Evolutionary conservation across 306 rosid genomes (phyloP).

Genomic region (Hippophae rhamnoides): DNA sequence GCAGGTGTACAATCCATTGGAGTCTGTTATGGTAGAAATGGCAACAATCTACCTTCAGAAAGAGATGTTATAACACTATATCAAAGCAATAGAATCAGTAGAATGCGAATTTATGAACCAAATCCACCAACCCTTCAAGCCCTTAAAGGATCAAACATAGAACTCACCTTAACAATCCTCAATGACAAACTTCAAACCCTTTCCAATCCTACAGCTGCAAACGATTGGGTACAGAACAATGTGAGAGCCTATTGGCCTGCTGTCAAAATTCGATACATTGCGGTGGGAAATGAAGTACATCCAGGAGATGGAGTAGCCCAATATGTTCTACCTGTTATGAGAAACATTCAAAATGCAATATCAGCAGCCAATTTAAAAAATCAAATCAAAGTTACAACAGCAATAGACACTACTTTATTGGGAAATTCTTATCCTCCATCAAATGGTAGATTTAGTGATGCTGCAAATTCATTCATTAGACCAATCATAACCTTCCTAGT

Average conservation of each 20-base stretch:
- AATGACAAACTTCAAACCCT: conserved; percentile 12
- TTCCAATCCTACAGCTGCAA: conserved; percentile 11
- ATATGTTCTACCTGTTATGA: conserved; percentile 18
- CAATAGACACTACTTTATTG: conserved; percentile 1
- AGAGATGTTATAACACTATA: conserved; percentile 22
- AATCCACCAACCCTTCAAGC: conserved; percentile 19
- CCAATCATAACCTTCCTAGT: conserved; percentile 19
- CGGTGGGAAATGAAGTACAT: conserved; percentile 21
- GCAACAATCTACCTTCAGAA: conserved; percentile 19
- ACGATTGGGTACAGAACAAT: conserved; percentile 8
- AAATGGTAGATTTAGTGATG: conserved; percentile 4
- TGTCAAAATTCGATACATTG: conserved; percentile 26
- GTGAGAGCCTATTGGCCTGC: not conserved
- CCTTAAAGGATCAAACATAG: conserved; percentile 32
- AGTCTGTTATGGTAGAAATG: conserved; percentile 28
- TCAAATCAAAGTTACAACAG: conserved; percentile 23
- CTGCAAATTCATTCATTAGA: not conserved
- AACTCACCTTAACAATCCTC: conserved; percentile 21
- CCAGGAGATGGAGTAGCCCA: not conserved
- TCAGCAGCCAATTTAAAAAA: not conserved
- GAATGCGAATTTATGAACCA: conserved; percentile 26
- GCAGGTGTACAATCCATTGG: conserved; percentile 29
- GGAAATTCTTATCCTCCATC: conserved; percentile 18
- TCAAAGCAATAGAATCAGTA: conserved; percentile 13
- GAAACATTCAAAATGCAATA: conserved; percentile 17